These are phyloP conservation scores for Salix exigua DNA, from an alignment of 345 rosid genomes.

Conservation along the genomic window DNA sequence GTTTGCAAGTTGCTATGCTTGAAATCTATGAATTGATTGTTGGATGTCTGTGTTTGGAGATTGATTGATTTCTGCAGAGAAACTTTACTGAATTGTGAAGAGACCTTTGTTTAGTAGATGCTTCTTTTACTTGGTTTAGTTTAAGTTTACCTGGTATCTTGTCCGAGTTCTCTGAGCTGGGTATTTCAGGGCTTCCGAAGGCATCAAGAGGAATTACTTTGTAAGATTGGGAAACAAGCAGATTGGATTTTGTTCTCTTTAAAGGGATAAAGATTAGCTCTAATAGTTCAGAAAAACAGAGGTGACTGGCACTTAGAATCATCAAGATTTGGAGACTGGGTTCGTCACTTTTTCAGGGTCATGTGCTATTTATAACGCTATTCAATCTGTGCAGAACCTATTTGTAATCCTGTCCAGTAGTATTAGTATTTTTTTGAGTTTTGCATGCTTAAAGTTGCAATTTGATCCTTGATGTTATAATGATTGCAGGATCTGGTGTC, in stretches of 20 bases:
- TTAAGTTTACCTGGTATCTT: neutral
- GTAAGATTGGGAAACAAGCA: constrained; percentile 7
- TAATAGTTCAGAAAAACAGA: constrained; percentile 11
- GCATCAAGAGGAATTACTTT: neutral
- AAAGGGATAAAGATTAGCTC: constrained; percentile 10
- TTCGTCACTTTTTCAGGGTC: constrained; percentile 1
- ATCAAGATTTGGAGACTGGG: constrained; percentile 19
- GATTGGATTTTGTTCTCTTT: neutral
- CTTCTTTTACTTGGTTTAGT: constrained; percentile 4
- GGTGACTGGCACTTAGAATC: constrained; percentile 9
- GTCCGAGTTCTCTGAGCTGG: constrained; percentile 1
- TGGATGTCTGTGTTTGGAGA: constrained; percentile 1
- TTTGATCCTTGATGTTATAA: constrained; percentile 2
- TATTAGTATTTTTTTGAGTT: neutral
- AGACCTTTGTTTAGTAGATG: neutral
- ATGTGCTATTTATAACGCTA: constrained; percentile 1
- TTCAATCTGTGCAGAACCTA: neutral
- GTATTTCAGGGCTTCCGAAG: constrained; percentile 9
- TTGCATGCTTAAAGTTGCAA: constrained; percentile 1
- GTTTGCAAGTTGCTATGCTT: constrained; percentile 1
- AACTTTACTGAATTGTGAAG: constrained; percentile 10
- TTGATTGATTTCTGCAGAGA: constrained; percentile 9
- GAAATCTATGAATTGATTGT: neutral
- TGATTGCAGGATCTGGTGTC: constrained; percentile 28
- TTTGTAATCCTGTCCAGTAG: neutral